phyloP scores from a whole-genome alignment of 1,284 basidiomycete genomes.

The Chalciporus sp. region DNA sequence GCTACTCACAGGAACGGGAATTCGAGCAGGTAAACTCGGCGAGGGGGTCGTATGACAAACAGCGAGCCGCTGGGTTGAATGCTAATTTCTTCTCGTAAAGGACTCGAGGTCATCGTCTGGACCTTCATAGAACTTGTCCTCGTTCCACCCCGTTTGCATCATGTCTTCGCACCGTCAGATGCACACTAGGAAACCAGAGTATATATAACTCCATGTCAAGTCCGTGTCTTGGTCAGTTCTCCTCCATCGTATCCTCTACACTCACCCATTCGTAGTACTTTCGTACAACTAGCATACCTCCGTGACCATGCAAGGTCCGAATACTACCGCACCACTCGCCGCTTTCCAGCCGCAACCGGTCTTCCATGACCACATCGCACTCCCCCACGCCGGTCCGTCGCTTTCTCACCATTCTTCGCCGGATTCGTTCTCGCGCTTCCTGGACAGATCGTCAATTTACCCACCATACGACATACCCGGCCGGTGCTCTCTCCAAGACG shows the following conservation, averaged over 20 bases:
- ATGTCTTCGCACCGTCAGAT: constrained; percentile 13
- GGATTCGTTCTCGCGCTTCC: constrained; percentile 28
- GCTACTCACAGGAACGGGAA: constrained; percentile 17
- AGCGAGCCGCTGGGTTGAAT: constrained; percentile 29
- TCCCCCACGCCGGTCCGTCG: constrained; percentile 8
- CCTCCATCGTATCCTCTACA: neutral
- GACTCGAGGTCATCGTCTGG: constrained; percentile 11
- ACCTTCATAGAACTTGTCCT: constrained; percentile 19
- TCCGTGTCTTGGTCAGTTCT: neutral
- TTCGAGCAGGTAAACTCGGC: constrained; percentile 2
- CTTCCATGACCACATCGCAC: constrained; percentile 12
- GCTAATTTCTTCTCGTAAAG: constrained; percentile 26
- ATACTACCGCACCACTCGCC: constrained; percentile 13
- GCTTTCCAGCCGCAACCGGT: constrained; percentile 10
- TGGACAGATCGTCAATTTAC: constrained; percentile 32
- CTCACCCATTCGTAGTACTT: neutral
- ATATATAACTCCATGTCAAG: constrained; percentile 28
- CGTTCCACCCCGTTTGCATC: constrained; percentile 10
- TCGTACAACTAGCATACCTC: neutral
- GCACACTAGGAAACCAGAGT: neutral
- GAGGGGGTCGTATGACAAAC: neutral
- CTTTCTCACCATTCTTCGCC: constrained; percentile 19
- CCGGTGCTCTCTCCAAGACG: constrained; percentile 9
- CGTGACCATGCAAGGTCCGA: constrained; percentile 12
- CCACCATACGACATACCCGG: constrained; percentile 7